phyloP scores from a whole-genome alignment of 1,284 basidiomycete genomes.

The Puccinia novopanici region DNA sequence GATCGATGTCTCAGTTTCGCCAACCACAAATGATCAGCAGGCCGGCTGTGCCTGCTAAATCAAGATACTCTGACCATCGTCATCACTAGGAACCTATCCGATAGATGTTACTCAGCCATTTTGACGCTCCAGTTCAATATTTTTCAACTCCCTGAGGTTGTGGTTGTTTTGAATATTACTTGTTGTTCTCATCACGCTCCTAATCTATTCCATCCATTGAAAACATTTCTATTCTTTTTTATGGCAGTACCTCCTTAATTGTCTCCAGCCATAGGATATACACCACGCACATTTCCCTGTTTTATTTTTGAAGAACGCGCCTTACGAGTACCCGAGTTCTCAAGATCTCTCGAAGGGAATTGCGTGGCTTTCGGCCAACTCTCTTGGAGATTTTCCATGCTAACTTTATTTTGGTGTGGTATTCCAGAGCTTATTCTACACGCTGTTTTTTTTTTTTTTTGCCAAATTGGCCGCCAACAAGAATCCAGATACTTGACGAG shows the following conservation, averaged over 20 bases:
- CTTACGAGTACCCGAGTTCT: not conserved
- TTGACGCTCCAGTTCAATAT: too few relatives aligned
- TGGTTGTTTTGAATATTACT: too few relatives aligned
- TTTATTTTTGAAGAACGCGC: not conserved
- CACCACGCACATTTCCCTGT: not conserved
- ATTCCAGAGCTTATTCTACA: too few relatives aligned
- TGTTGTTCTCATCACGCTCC: not conserved
- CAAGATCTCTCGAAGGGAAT: not conserved
- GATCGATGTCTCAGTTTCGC: constrained; percentile 56
- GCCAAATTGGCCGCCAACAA: too few relatives aligned
- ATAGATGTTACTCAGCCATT: not conserved
- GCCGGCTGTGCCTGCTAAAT: constrained; percentile 55
- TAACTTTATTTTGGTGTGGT: too few relatives aligned
- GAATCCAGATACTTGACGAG: too few relatives aligned
- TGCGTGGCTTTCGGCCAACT: not conserved
- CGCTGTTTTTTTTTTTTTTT: too few relatives aligned
- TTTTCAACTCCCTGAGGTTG: too few relatives aligned
- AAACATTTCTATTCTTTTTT: not conserved
- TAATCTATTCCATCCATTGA: not conserved
- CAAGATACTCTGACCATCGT: too few relatives aligned
- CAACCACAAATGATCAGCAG: constrained; percentile 54
- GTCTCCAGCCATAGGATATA: not conserved
- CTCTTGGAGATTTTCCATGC: not conserved
- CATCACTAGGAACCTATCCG: too few relatives aligned
- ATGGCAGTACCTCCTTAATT: not conserved